phyloP scores from a whole-genome alignment of 2,329 filamentous ascomycete species.

The Elsinoe arachidis region DNA sequence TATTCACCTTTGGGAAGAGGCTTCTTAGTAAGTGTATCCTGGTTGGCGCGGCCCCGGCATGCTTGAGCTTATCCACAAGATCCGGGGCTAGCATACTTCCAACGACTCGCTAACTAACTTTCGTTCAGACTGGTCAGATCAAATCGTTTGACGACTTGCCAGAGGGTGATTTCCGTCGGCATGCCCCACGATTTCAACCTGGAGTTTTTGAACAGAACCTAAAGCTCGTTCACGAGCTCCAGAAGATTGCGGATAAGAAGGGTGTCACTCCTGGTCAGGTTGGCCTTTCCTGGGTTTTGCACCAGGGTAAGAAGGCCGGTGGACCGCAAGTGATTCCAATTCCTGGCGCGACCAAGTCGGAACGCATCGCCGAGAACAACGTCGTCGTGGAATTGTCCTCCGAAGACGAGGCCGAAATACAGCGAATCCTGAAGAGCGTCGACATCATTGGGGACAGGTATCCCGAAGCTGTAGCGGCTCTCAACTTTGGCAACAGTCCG shows the following conservation, averaged over 20 bases:
- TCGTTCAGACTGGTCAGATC: constrained; percentile 39
- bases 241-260: constrained; percentile 52
- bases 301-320: constrained; percentile 34
- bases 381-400: constrained; percentile 34
- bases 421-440: constrained; percentile 41
- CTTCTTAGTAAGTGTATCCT: constrained; percentile 33
- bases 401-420: constrained; percentile 44
- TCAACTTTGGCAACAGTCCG: constrained; percentile 24
- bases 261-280: constrained; percentile 40
- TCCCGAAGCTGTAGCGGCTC: constrained; percentile 16
- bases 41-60: background rate
- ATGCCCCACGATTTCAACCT: constrained; percentile 51
- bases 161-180: constrained; percentile 39
- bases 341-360: constrained; percentile 32
- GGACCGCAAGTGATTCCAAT: constrained; percentile 38
- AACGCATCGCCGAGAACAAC: constrained; percentile 34
- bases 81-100: background rate
- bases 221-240: constrained; percentile 49
- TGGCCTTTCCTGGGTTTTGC: constrained; percentile 42
- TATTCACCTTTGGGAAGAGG: constrained; percentile 64
- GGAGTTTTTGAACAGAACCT: constrained; percentile 58
- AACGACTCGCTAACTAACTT: background rate
- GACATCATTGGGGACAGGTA: constrained; percentile 37
- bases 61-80: background rate
- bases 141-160: constrained; percentile 47